Evolutionary conservation across 2,329 filamentous ascomycete species (phyloP).

Genomic region (Trichoderma oligosporum): DNA sequence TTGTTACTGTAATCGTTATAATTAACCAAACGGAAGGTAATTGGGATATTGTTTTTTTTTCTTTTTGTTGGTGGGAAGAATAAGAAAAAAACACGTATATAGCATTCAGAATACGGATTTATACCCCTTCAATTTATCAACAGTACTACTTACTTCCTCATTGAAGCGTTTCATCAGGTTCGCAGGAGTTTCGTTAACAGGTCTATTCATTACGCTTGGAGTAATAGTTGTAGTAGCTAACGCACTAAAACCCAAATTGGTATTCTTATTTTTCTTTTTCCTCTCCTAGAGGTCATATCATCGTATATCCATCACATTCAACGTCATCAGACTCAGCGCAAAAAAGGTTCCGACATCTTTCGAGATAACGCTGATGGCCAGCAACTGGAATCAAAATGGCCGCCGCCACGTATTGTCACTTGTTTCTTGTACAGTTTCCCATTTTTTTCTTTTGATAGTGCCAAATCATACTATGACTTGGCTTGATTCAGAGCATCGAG

Average conservation of each 20-base stretch:
- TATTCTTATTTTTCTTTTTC: neutral
- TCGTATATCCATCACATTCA: neutral
- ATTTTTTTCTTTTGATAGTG: neutral
- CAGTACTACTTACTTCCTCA: too few species aligned
- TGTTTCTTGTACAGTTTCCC: too few species aligned
- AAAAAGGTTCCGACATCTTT: neutral
- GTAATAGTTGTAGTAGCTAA: too few species aligned
- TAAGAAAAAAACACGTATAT: slow-evolving; percentile 10
- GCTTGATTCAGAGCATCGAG: slow-evolving; percentile 38
- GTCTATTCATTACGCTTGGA: slow-evolving; percentile 8
- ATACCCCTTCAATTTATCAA: neutral
- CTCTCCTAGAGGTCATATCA: neutral
- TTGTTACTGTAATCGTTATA: neutral
- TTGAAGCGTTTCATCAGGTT: neutral
- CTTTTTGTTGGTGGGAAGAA: neutral
- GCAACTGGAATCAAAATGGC: neutral
- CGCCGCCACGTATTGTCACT: neutral
- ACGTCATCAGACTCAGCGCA: neutral
- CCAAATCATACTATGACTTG: neutral
- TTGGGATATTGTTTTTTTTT: neutral
- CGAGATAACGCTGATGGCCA: neutral
- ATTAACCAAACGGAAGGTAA: slow-evolving; percentile 4
- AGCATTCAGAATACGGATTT: slow-evolving; percentile 6
- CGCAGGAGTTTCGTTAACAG: neutral
- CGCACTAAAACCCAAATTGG: neutral